Evolutionary conservation across 2,329 filamentous ascomycete species (phyloP), one percentile per base, ranked within the genome.

Genomic region (Fonsecaea pedrosoi): DNA sequence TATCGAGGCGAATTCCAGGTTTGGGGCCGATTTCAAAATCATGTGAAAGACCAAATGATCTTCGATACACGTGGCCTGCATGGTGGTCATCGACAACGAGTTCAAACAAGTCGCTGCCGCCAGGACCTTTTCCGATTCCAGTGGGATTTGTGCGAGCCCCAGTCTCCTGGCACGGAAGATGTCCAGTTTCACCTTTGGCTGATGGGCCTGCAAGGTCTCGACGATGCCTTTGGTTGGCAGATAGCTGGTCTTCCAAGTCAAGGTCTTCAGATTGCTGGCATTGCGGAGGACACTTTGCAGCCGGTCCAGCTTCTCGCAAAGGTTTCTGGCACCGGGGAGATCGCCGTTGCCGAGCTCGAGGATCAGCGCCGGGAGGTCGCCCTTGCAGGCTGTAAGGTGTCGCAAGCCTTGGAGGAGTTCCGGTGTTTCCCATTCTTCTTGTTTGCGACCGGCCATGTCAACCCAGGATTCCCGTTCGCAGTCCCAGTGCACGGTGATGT

Each of bases 181-280:
- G 9, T 55, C 56, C n/a, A 72, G 13, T 21, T 69, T 38, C 18
- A 62, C 64, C 25, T 60, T 65, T 48, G 68, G 68, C 42, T 72
- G 70, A 48, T 67, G 32, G 30, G 38, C 45, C 25, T 59, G 40
- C 18, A 72, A 60, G 8, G 60, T 54, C n/a, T 67, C n/a, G 35
- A 69, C 48, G 3, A 70, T 13, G 1, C 38, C 54, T 2, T 5
- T 13, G 2, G 60, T 60, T 12, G 65, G 65, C 2, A 56, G 40
- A 25, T 35, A 40, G 40, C 21, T 34, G n/a, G n/a, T 15, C 1
- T 67, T 56, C 65, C 66, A 71, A 30, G 37, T 62, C 57, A 71
- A 40, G 6, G 58, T 58, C 35, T 65, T 69, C 45, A 71, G 25
- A 37, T 70, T 69, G 13, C 40, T 57, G 60, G 61, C 58, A 15